These are phyloP conservation scores for Maudiozyma humilis DNA, from an alignment of 1,139 yeast species.

Conservation along the genomic window DNA sequence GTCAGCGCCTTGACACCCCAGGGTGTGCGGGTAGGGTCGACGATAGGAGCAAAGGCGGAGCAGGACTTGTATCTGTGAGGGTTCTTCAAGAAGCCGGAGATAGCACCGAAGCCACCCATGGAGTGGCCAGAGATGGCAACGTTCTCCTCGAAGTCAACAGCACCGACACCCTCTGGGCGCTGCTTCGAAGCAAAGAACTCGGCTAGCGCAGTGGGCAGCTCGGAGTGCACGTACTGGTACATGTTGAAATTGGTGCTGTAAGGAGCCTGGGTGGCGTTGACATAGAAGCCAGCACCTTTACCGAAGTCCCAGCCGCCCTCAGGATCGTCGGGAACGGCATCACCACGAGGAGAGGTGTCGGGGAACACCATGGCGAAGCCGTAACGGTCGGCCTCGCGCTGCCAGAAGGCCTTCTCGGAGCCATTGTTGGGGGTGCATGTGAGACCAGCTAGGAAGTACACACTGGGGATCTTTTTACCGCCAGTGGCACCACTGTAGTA, in stretches of 20 bases:
- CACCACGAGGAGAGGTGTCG: conserved; percentile 96
- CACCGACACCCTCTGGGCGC: conserved; percentile 4
- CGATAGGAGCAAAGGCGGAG: conserved; percentile 86
- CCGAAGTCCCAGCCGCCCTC: conserved; percentile 93
- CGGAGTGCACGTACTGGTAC: conserved; percentile 76
- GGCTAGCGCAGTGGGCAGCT: conserved; percentile 42
- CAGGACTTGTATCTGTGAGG: conserved; percentile 66
- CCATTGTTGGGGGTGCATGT: conserved; percentile 94
- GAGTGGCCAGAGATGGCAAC: conserved; percentile 87
- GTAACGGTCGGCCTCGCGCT: conserved; percentile 66
- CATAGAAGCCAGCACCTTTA: conserved; percentile 89
- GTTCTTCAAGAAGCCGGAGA: conserved; percentile 64
- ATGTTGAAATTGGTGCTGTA: conserved; percentile 70
- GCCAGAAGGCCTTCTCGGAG: conserved; percentile 88
- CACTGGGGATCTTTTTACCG: conserved; percentile 50
- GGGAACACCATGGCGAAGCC: conserved; percentile 90
- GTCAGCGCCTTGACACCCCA: conserved; percentile 86
- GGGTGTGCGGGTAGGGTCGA: conserved; percentile 64
- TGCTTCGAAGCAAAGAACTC: conserved; percentile 46
- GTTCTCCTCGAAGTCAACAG: conserved; percentile 36
- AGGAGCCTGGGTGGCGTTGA: conserved; percentile 70
- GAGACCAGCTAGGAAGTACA: conserved; percentile 78
- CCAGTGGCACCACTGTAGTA: conserved; percentile 29
- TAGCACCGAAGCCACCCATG: conserved; percentile 97
- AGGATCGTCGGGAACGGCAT: conserved; percentile 73